A percentile compares a stretch with the other conserved stretches of the same genome.
phyloP scores from a whole-genome alignment of 768 basidiomycete genomes.

The Pleurotus tuber-regium region DNA sequence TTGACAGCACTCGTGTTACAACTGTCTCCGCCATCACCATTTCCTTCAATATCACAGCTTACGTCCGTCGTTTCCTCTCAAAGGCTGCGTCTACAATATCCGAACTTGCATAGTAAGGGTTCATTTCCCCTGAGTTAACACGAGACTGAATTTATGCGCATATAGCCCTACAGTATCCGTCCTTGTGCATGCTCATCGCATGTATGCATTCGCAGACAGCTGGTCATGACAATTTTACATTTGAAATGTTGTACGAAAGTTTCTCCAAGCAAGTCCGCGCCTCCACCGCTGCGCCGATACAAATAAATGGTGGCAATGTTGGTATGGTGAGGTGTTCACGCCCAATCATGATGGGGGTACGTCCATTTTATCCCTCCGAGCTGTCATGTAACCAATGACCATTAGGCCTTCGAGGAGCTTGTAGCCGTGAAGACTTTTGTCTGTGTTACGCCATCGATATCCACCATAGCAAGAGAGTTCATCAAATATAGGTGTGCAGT shows the following conservation, averaged over 20 bases:
- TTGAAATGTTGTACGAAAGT: constrained; percentile 84
- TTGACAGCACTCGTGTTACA: constrained; percentile 45
- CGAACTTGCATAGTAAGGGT: constrained; percentile 51
- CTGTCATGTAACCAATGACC: background rate
- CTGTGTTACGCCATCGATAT: constrained; percentile 43
- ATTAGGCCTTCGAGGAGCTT: constrained; percentile 77
- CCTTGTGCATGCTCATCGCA: constrained; percentile 83
- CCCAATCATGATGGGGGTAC: constrained; percentile 62
- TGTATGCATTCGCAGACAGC: constrained; percentile 71
- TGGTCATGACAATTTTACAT: constrained; percentile 81
- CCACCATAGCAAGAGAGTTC: constrained; percentile 63
- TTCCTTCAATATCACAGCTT: constrained; percentile 47
- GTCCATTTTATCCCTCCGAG: constrained; percentile 23
- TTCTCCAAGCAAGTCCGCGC: constrained; percentile 75
- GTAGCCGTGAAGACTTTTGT: constrained; percentile 55
- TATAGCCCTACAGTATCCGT: constrained; percentile 73
- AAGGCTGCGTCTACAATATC: constrained; percentile 52
- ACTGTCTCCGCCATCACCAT: constrained; percentile 51
- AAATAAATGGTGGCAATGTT: constrained; percentile 70
- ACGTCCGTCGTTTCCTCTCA: constrained; percentile 44
- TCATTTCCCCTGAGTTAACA: background rate
- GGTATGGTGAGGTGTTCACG: constrained; percentile 70
- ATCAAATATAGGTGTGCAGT: constrained; percentile 69
- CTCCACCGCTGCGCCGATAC: constrained; percentile 72
- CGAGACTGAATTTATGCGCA: background rate